These are phyloP conservation scores for Amphirosellinia nigrospora DNA, from an alignment of 495 filamentous ascomycete species.

Conservation along the genomic window DNA sequence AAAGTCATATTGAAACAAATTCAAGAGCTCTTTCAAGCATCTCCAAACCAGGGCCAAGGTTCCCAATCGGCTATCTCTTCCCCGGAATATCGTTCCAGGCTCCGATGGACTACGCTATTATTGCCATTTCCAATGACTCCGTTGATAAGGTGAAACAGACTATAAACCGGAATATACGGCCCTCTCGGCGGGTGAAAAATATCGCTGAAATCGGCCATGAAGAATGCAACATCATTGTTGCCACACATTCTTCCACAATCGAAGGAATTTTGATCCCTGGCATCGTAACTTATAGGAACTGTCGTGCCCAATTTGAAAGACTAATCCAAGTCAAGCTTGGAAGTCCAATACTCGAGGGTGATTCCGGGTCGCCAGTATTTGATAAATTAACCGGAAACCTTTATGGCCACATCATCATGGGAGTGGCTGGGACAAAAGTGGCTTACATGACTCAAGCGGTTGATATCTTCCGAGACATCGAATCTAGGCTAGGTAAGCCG, in stretches of 20 bases:
- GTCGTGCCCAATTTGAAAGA: conserved; percentile 1
- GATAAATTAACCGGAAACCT: conserved; percentile 29
- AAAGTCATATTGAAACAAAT: neutral
- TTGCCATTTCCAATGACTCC: neutral
- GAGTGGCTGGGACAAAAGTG: conserved; percentile 28
- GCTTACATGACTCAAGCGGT: conserved; percentile 37
- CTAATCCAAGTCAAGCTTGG: neutral
- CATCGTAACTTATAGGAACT: conserved; percentile 9
- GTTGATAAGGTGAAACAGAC: neutral
- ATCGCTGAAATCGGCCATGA: neutral
- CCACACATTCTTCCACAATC: neutral
- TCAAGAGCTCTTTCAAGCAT: neutral
- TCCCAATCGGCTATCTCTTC: neutral
- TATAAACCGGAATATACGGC: neutral
- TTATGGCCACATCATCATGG: conserved; percentile 36
- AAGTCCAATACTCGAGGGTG: conserved; percentile 23
- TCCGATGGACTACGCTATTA: conserved; percentile 18
- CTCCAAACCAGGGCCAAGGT: neutral
- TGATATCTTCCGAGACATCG: conserved; percentile 25
- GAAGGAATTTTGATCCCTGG: conserved; percentile 19
- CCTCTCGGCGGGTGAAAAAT: neutral
- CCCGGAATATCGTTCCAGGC: neutral
- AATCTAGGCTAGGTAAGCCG: neutral
- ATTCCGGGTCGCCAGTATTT: conserved; percentile 37
- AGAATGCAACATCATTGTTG: conserved; percentile 6